phyloP scores from a whole-genome alignment of 139 green algal species.

The Tetradesmus obliquus region DNA sequence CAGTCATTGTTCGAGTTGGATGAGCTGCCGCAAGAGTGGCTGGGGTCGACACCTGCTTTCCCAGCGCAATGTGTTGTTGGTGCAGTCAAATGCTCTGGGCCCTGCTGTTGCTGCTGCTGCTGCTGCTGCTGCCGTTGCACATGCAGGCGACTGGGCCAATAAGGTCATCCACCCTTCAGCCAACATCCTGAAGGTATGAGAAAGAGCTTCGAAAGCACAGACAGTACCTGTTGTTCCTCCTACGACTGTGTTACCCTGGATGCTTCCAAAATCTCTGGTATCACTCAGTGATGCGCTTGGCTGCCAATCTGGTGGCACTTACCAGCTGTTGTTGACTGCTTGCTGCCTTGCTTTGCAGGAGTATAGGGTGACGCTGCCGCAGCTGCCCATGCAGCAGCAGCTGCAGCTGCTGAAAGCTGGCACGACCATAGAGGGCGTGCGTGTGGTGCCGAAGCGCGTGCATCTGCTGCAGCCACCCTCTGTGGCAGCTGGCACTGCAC shows the following conservation, averaged over 20 bases:
- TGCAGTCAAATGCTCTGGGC: neutral
- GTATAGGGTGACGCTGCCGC: constrained; percentile 25
- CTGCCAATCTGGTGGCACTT: neutral
- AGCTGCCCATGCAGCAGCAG: neutral
- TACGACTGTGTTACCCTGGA: no score
- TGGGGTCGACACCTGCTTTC: no score
- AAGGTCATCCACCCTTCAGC: constrained; percentile 68
- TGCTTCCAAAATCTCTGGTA: no score
- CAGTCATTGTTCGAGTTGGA: no score
- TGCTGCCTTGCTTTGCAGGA: constrained; percentile 12
- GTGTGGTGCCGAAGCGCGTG: constrained; percentile 55
- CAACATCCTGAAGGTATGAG: constrained; percentile 63
- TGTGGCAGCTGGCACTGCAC: neutral
- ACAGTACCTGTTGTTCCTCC: no score
- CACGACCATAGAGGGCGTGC: constrained; percentile 56
- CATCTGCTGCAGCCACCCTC: constrained; percentile 34
- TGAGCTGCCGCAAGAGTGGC: no score
- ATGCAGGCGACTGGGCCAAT: constrained; percentile 79
- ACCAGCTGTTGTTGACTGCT: neutral
- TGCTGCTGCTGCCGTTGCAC: neutral
- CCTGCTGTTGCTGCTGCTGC: neutral
- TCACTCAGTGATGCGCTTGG: no score
- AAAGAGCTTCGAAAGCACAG: neutral
- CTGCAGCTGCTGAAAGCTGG: constrained; percentile 21
- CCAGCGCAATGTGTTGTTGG: neutral